phyloP scores from a whole-genome alignment of 352 stramenopile genomes.

The Phytophthora ohioensis region DNA sequence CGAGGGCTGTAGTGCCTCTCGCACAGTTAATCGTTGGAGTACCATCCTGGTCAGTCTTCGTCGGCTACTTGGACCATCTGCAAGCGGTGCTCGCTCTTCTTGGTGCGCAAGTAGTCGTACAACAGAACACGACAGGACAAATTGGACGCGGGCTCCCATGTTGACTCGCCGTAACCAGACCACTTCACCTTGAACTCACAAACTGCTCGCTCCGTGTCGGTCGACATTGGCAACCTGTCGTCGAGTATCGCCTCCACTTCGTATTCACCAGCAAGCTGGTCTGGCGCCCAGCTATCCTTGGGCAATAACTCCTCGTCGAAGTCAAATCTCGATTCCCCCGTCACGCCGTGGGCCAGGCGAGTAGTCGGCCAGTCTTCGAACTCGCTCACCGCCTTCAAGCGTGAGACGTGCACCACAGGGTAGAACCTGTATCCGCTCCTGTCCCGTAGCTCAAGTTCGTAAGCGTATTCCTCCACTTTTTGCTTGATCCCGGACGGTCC shows the following conservation, averaged over 20 bases:
- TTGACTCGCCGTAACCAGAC: not conserved
- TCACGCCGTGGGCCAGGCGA: too few relatives aligned
- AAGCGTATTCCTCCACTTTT: not conserved
- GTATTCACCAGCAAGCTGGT: too few relatives aligned
- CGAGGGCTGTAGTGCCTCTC: not conserved
- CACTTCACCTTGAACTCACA: slow-evolving; percentile 19
- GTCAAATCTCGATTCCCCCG: too few relatives aligned
- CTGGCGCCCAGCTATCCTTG: too few relatives aligned
- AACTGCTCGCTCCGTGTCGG: not conserved
- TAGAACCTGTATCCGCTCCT: not conserved
- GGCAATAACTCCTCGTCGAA: too few relatives aligned
- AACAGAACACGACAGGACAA: slow-evolving; percentile 4
- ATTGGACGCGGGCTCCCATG: not conserved
- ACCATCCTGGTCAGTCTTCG: not conserved
- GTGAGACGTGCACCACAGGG: too few relatives aligned
- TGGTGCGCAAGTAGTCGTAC: not conserved
- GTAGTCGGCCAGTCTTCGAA: too few relatives aligned
- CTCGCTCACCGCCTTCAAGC: too few relatives aligned
- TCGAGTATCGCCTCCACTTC: not conserved
- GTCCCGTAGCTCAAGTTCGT: too few relatives aligned
- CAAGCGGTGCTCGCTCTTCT: not conserved
- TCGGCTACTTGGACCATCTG: slow-evolving; percentile 22
- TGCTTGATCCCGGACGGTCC: not conserved
- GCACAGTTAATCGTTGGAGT: not conserved
- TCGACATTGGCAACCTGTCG: slow-evolving; percentile 2